Percentiles rank a stretch among this genome's conserved stretches.
Evolutionary conservation across 805 yeast genomes (phyloP).

Genomic region (Yamadazyma phyllophila): DNA sequence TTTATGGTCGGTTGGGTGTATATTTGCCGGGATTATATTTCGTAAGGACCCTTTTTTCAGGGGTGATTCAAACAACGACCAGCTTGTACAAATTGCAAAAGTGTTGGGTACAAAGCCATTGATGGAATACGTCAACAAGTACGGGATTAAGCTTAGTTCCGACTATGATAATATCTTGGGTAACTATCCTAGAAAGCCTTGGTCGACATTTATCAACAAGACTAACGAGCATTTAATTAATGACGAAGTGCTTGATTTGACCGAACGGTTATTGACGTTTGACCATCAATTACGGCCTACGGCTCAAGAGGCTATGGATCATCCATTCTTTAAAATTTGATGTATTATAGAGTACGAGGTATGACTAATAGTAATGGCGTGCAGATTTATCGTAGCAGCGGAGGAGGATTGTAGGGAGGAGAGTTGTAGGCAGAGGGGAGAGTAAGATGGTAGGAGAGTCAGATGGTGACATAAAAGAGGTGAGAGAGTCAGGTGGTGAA

Average conservation of each 20-base stretch:
- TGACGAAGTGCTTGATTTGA: constrained; percentile 61
- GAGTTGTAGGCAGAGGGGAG: no score
- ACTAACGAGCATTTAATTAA: constrained; percentile 51
- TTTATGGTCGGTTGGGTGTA: constrained; percentile 89
- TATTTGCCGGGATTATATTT: constrained; percentile 84
- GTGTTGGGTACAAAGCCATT: constrained; percentile 83
- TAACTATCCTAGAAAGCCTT: constrained; percentile 61
- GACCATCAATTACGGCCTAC: constrained; percentile 88
- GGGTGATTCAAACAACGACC: constrained; percentile 91
- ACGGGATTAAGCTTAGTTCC: constrained; percentile 64
- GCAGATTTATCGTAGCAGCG: not conserved
- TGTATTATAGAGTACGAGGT: constrained; percentile 6
- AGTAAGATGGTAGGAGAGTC: no score
- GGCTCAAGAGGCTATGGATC: constrained; percentile 84
- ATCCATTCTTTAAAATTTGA: constrained; percentile 50
- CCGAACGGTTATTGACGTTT: constrained; percentile 70
- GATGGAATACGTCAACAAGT: constrained; percentile 61
- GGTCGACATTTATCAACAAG: constrained; percentile 59
- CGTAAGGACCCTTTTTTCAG: constrained; percentile 90
- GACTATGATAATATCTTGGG: constrained; percentile 76
- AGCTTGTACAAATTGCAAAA: constrained; percentile 83
- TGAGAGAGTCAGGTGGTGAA: no score
- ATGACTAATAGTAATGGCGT: not conserved
- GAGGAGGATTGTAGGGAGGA: no score
- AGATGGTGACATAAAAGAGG: no score